phyloP scores from a whole-genome alignment of 2,329 filamentous ascomycete species.

The Chrysoporthe cubensis region DNA sequence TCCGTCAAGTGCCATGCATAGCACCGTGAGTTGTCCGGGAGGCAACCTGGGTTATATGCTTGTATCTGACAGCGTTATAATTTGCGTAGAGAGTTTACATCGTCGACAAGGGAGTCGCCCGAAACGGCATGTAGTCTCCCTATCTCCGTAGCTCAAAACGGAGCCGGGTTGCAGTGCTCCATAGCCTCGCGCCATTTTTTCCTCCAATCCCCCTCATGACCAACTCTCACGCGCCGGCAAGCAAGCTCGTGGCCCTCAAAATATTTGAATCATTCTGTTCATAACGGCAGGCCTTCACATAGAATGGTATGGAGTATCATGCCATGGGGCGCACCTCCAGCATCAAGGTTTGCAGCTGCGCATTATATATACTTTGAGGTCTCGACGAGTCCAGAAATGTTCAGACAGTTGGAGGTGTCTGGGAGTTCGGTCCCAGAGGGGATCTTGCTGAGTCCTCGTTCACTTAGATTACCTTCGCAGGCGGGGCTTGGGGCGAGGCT shows the following conservation, averaged over 20 bases:
- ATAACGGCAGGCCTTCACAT: background rate
- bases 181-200: constrained; percentile 3
- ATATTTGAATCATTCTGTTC: background rate
- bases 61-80: background rate
- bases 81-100: background rate
- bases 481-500: too few relatives aligned
- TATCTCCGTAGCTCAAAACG: constrained; percentile 3
- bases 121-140: background rate
- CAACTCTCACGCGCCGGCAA: background rate
- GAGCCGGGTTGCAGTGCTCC: background rate
- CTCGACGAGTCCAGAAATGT: too few relatives aligned
- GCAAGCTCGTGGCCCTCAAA: too few relatives aligned
- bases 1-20: background rate
- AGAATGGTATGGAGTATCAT: background rate
- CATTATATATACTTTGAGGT: too few relatives aligned
- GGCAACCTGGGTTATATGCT: background rate
- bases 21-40: background rate
- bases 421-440: too few relatives aligned
- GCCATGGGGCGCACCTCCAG: background rate
- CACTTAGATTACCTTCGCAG: too few relatives aligned
- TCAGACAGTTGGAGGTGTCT: too few relatives aligned
- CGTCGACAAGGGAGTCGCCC: background rate
- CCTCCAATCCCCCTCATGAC: constrained; percentile 4
- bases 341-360: too few relatives aligned
- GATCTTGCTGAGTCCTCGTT: too few relatives aligned